phyloP scores from a whole-genome alignment of 208 protist genomes.

The Phytomonas sp. region DNA sequence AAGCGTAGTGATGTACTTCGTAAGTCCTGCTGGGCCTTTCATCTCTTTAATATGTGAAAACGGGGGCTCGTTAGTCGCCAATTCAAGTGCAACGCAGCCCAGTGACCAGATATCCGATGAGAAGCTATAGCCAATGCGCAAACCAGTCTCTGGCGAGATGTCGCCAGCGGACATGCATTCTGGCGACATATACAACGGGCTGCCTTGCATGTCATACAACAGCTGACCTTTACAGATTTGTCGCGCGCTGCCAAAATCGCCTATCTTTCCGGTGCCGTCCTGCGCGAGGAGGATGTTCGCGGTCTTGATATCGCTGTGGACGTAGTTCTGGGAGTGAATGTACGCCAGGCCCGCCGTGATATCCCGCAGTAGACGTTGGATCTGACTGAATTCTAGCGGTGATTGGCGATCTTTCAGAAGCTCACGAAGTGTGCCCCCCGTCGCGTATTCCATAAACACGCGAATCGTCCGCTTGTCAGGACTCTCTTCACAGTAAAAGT shows the following conservation, averaged over 20 bases:
- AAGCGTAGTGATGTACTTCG: conserved; percentile 70
- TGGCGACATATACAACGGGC: conserved; percentile 84
- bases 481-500: conserved; percentile 88
- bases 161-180: conserved; percentile 83
- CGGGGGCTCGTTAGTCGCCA: conserved; percentile 79
- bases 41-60: conserved; percentile 73
- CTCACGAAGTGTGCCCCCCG: conserved; percentile 68
- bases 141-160: conserved; percentile 48
- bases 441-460: conserved; percentile 90
- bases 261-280: conserved; percentile 82
- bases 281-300: conserved; percentile 83
- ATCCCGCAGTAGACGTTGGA: conserved; percentile 58
- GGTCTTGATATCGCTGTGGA: conserved; percentile 91
- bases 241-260: conserved; percentile 88
- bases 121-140: conserved; percentile 69
- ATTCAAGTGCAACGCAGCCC: conserved; percentile 81
- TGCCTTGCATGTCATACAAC: conserved; percentile 82
- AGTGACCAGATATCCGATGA: conserved; percentile 85
- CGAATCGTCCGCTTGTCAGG: conserved; percentile 50
- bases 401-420: conserved; percentile 24
- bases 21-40: conserved; percentile 63
- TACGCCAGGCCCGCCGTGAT: conserved; percentile 83
- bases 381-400: conserved; percentile 52
- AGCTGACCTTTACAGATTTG: conserved; percentile 46
- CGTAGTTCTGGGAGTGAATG: conserved; percentile 86